Percentiles rank a stretch among this genome's conserved stretches.
Evolutionary conservation across 768 basidiomycete species (phyloP).

Genomic region (Russula ochroleuca): DNA sequence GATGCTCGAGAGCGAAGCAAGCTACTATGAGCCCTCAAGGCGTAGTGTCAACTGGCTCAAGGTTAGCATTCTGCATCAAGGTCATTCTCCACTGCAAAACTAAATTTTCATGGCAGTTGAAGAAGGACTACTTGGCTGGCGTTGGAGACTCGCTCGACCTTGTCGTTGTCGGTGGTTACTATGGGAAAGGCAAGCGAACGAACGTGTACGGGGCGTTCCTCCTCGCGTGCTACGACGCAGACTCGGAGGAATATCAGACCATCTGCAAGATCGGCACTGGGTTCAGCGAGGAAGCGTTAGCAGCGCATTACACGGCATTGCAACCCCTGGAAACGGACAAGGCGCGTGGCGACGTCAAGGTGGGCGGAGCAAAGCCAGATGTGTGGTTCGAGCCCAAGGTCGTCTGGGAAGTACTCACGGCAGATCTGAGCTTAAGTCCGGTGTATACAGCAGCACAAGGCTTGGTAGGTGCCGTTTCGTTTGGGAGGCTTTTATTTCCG

Average conservation of each 20-base stretch:
- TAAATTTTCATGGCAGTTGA: slow-evolving; percentile 55
- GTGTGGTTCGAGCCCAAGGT: slow-evolving; percentile 97
- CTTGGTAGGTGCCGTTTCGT: slow-evolving; percentile 49
- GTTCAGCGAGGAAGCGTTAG: slow-evolving; percentile 88
- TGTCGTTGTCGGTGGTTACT: slow-evolving; percentile 96
- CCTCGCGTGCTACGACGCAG: slow-evolving; percentile 93
- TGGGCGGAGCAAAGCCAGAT: slow-evolving; percentile 93
- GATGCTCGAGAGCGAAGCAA: slow-evolving; percentile 89
- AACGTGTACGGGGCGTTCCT: slow-evolving; percentile 98
- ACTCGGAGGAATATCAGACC: slow-evolving; percentile 91
- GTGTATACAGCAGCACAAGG: slow-evolving; percentile 94
- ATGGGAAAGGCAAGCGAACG: slow-evolving; percentile 96
- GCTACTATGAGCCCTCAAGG: slow-evolving; percentile 93
- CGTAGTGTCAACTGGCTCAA: slow-evolving; percentile 98
- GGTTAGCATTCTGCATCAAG: slow-evolving; percentile 42
- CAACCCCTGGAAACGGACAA: slow-evolving; percentile 70
- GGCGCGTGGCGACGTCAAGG: slow-evolving; percentile 76
- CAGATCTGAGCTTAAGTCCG: slow-evolving; percentile 94
- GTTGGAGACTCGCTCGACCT: slow-evolving; percentile 96
- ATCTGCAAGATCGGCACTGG: slow-evolving; percentile 99
- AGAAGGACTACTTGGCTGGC: slow-evolving; percentile 96
- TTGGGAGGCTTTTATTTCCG: neutral
- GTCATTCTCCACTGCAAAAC: neutral
- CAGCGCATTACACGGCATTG: slow-evolving; percentile 73
- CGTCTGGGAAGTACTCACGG: slow-evolving; percentile 98